These are phyloP conservation scores for Suillus americanus DNA, from an alignment of 768 basidiomycete species.

Conservation along the genomic window DNA sequence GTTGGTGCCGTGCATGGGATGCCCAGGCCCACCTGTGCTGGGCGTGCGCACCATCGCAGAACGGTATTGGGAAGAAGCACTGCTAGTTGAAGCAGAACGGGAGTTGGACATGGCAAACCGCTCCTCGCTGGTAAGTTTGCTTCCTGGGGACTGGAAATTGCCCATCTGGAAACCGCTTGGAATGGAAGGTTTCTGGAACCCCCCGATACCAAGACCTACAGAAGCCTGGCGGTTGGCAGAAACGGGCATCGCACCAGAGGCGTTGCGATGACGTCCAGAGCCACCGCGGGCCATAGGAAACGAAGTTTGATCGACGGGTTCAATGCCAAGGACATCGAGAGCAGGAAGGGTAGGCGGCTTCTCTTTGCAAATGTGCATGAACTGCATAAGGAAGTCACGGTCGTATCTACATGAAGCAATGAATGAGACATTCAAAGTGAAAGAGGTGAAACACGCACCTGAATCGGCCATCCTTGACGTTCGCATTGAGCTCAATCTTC, in stretches of 20 bases:
- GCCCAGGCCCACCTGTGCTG: constrained; percentile 61
- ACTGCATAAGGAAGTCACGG: constrained; percentile 95
- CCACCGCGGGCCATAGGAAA: constrained; percentile 58
- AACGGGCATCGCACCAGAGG: constrained; percentile 42
- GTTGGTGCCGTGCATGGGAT: constrained; percentile 41
- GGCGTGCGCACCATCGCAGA: constrained; percentile 69
- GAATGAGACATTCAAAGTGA: background rate
- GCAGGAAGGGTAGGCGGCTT: constrained; percentile 90
- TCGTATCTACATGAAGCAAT: constrained; percentile 68
- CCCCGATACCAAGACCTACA: constrained; percentile 45
- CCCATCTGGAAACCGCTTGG: constrained; percentile 57
- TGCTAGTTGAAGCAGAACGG: constrained; percentile 59
- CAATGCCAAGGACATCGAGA: constrained; percentile 88
- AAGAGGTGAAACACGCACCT: constrained; percentile 43
- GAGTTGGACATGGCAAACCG: constrained; percentile 47
- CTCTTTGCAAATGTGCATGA: constrained; percentile 93
- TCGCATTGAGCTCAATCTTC: constrained; percentile 77
- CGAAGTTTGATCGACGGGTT: constrained; percentile 61
- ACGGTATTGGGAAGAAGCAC: constrained; percentile 48
- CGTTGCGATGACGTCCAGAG: constrained; percentile 59
- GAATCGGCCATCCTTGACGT: constrained; percentile 87
- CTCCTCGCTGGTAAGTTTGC: constrained; percentile 70
- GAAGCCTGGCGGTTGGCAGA: constrained; percentile 47
- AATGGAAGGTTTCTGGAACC: constrained; percentile 30
- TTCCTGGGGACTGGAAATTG: constrained; percentile 54